Base-by-base conservation (phyloP, 768 basidiomycete genomes). In the Mycena pura region DNA sequence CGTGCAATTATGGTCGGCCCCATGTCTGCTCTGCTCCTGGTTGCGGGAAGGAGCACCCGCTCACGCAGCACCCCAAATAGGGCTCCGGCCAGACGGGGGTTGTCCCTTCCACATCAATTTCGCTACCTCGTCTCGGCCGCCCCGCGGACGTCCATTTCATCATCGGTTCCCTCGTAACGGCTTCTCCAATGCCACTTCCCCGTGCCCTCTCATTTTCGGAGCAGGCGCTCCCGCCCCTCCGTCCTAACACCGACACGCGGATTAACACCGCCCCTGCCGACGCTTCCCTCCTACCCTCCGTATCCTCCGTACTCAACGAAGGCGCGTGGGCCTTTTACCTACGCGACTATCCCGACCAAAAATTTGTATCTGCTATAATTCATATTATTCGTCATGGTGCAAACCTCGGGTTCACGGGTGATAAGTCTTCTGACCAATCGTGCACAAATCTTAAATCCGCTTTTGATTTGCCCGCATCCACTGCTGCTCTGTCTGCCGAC, bases 161-260 rank as follows among this genome's bases (percentile, higher is more conserved):
- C 13, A n/a, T 21, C 14, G 6, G 24, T 31, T 5, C n/a, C n/a
- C n/a, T 55, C 53, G 53, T 15, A 43, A 29, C 53, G 3, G 51
- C 36, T 27, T 19, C 17, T 44, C 29, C 19, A 8, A 6, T 41
- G 9, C 25, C 55, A 17, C 45, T 57, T 14, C 55, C 55, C 11
- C 55, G 47, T 25, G 41, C 55, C 13, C 9, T 3, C 14, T 40
- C 31, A 24, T 57, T 57, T 27, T 44, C 55, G 13, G 38, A 45
- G 22, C 55, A n/a, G 6, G 4, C 41, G 24, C 41, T 22, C 14
- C 64, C 64, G 3, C 64, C 57, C 6, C n/a, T 24, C 19, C 46
- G 57, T 24, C 65, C 61, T 4, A 66, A 66, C 34, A 49, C 61
- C 14, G 65, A 62, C 40, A 60, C 65, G 9, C 49, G 65, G 6